A percentile compares a stretch with the other conserved stretches of the same genome.
Conservation (phyloP, 345 rosid genomes). For the Salix caprea region DNA sequence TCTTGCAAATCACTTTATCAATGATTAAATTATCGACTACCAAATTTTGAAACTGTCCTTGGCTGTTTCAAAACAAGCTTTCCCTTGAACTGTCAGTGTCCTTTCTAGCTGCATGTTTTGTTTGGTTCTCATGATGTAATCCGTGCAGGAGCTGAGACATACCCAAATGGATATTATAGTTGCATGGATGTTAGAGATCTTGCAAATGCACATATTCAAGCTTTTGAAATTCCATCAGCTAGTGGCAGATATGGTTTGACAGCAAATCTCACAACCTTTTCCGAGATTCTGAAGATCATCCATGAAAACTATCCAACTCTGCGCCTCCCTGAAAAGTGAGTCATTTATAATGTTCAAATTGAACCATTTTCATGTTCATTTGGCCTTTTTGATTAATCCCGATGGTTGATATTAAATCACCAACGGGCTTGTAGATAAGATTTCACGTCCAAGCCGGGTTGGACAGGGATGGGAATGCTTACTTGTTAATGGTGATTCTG, state of each 20-base stretch:
- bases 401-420: too few relatives aligned
- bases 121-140: neutral
- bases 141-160: constrained; percentile 7
- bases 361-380: too few relatives aligned
- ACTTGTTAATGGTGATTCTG: too few relatives aligned
- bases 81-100: neutral
- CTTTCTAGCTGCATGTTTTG: too few relatives aligned
- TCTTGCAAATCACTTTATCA: too few relatives aligned
- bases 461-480: too few relatives aligned
- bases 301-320: neutral
- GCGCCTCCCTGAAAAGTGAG: constrained; percentile 4
- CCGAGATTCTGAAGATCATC: neutral
- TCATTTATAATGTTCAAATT: neutral
- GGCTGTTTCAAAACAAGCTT: too few relatives aligned
- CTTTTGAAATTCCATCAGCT: constrained; percentile 1
- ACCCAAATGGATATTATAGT: neutral
- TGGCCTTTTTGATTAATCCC: too few relatives aligned
- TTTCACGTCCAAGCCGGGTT: too few relatives aligned
- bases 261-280: neutral
- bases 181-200: constrained; percentile 14
- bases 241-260: constrained; percentile 13
- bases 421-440: too few relatives aligned
- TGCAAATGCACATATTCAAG: constrained; percentile 7
- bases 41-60: too few relatives aligned
- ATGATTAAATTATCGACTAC: too few relatives aligned